Base-by-base conservation (phyloP, 2,329 filamentous ascomycete genomes). In the Emericellopsis cladophorae region DNA sequence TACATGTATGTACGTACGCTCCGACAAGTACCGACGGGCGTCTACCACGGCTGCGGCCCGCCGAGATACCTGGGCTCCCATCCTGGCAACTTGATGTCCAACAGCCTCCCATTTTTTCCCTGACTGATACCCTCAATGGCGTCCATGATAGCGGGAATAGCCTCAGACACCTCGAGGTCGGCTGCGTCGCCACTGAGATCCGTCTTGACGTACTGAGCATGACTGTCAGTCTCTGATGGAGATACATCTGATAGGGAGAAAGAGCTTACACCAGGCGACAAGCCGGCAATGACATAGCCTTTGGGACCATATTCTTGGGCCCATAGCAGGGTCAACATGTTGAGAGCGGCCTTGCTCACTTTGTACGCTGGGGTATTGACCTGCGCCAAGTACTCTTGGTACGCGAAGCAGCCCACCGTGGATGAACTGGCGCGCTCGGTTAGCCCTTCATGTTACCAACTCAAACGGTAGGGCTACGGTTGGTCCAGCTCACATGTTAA, bases 281-380 rank as follows among this genome's bases (percentile, higher is more conserved):
- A 34, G 0, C 57, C 53, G 9, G 67, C 41, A 39, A 69, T 52
- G 0, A 56, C 64, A 44, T 69, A 69, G 2, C 64, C 65, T 22
- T 64, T 54, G 6, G 58, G 44, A 2, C 45, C 55, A 35, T 59
- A 58, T 1, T 54, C 49, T 6, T 54, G 39, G 0, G 63, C 56
- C 36, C 61, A 68, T 45, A 66, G 65, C 0, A 61, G 54, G 1
- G 64, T 70, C 32, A 71, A 46, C 59, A 65, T 65, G 45, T 69
- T 70, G 44, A 70, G 44, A 0, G 65, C 66, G 3, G 66, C 58
- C 45, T 71, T 71, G 23, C 61, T 57, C 42, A 70, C 56, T 43
- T 67, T 68, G 53, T 71, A 71, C 0, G 63, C 56, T 1, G 62
- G 62, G 0, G 45, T 39, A 0, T 56, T 54, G 4, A 51, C 43